A percentile compares a stretch with the other conserved stretches of the same genome.
These are phyloP conservation scores for Quercus tomentella DNA, from an alignment of 331 rosid genomes.

Conservation along the genomic window DNA sequence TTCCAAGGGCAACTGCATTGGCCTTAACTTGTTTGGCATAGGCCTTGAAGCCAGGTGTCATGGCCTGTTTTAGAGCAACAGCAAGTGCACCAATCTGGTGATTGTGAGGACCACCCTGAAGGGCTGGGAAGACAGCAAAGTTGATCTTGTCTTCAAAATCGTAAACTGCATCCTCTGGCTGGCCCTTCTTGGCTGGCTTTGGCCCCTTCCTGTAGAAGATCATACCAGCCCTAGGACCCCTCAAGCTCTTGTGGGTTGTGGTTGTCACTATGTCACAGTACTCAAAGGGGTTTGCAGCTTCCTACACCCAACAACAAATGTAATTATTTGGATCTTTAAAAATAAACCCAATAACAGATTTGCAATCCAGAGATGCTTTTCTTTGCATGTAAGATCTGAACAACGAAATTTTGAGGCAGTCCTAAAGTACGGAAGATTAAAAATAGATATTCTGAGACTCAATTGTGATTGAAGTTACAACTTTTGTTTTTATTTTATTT, in stretches of 20 bases:
- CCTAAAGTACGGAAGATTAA: too few species aligned
- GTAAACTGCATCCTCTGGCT: conserved; percentile 79
- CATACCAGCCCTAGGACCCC: conserved; percentile 99
- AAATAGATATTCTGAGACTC: too few species aligned
- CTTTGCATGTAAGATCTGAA: neutral
- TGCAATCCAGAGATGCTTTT: neutral
- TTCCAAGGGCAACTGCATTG: conserved; percentile 94
- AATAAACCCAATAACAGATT: too few species aligned
- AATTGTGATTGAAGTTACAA: too few species aligned
- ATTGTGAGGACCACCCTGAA: conserved; percentile 99
- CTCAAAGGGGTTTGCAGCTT: conserved; percentile 82
- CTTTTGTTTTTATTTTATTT: too few species aligned
- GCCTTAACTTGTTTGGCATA: conserved; percentile 98
- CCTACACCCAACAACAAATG: conserved; percentile 34
- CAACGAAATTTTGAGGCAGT: too few species aligned
- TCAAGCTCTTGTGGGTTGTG: conserved; percentile 96
- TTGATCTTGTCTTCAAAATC: conserved; percentile 94
- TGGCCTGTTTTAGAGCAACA: conserved; percentile 89
- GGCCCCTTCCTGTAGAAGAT: conserved; percentile 98
- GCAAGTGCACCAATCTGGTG: conserved; percentile 99
- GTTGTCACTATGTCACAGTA: conserved; percentile 92
- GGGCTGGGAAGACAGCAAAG: conserved; percentile 94
- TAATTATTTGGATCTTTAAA: neutral
- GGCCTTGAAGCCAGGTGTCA: conserved; percentile 72
- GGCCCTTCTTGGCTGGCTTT: conserved; percentile 95